phyloP scores from a whole-genome alignment of 139 green algal genomes.

The Tetraselmis striata region DNA sequence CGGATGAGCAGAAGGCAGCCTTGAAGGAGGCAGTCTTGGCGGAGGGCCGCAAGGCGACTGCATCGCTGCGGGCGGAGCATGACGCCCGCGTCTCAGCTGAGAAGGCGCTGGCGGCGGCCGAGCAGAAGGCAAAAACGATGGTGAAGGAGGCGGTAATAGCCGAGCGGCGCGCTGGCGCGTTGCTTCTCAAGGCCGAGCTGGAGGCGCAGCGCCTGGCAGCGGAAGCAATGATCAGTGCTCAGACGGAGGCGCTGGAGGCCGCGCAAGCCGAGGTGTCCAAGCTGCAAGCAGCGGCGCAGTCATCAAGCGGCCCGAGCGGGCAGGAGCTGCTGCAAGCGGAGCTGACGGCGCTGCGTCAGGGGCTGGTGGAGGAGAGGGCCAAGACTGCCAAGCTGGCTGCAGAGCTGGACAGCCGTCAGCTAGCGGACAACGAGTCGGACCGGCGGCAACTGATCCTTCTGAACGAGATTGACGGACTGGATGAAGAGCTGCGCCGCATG shows the following conservation, averaged over 20 bases:
- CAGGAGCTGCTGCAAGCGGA: too few species aligned
- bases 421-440: background rate
- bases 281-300: too few species aligned
- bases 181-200: background rate
- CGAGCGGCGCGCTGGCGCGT: background rate
- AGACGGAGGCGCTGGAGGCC: too few species aligned
- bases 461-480: background rate
- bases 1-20: too few species aligned
- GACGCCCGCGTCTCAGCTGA: background rate
- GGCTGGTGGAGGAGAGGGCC: background rate
- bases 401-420: background rate
- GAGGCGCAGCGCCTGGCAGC: too few species aligned
- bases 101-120: background rate
- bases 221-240: too few species aligned
- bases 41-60: background rate
- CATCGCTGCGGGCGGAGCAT: background rate
- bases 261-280: too few species aligned
- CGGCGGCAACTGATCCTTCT: background rate
- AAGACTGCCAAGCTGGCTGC: background rate
- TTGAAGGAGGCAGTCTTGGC: background rate
- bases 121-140: background rate
- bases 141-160: background rate
- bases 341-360: too few species aligned
- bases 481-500: background rate
- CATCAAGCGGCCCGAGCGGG: too few species aligned